Evolutionary conservation across 371 early-diverging fungal species (phyloP), one percentile per base, ranked within the genome.

Genomic region (Mucor sp.): DNA sequence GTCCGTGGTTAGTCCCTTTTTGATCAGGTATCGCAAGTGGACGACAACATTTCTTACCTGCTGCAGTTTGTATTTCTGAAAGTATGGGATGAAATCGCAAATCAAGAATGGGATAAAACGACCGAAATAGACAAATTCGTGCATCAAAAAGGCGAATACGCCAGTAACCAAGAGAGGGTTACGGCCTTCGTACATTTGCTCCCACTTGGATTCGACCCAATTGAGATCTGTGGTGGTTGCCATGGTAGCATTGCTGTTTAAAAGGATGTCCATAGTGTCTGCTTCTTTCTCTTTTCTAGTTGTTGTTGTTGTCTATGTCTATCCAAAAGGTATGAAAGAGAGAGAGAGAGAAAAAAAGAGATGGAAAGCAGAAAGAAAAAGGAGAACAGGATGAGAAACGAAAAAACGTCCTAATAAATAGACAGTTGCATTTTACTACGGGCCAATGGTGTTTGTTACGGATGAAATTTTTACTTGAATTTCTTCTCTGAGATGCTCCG

Each of bases 41-140:
- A 57, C 14, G 0, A 63, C 3, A 37, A 62, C 39, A 47, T 32
- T 79, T 78, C 8, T 71, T 78, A 87, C 90, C 55, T 76, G 83
- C 82, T 96, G 96, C 64, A 95, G 83, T 85, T 93, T 94, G 86
- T 93, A 96, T 75, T 93, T 87, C 64, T 89, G 83, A 66, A 95
- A 79, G 11, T 84, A 71, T 15, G 93, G 93, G 60, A 93, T 90
- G 67, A 78, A 81, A 74, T 91, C 91, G 70, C 89, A 89, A 63
- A 90, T 83, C 65, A 88, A 71, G 74, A 88, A 94, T 23, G 94
- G 94, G 37, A 93, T 60, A 70, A 89, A 93, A 30, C 92, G 89
- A 15, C 88, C 90, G 81, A 90, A 93, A 79, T 94, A 93, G 62
- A 92, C 88, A 58, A 90, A 37, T 73, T 93, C 91, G 81, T 94